A percentile compares a stretch with the other conserved stretches of the same genome.
phyloP scores from a whole-genome alignment of 2,329 filamentous ascomycete species.

The Trichoderma asperellum region DNA sequence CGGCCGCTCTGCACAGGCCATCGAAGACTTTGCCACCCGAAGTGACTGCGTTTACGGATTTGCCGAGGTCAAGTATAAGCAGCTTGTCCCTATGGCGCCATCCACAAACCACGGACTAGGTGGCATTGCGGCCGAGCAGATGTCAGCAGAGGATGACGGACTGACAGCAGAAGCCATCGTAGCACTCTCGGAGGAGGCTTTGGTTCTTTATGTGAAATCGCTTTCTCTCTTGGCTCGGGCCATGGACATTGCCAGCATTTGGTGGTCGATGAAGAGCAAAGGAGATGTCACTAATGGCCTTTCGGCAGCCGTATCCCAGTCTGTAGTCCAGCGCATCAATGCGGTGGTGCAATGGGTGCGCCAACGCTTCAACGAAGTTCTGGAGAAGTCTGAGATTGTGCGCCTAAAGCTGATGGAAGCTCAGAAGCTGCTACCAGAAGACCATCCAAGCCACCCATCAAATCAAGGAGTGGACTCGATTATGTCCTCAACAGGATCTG shows the following conservation, averaged over 20 bases:
- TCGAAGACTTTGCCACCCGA: slow-evolving; percentile 89
- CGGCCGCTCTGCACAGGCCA: slow-evolving; percentile 72
- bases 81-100: slow-evolving; percentile 86
- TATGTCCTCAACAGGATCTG: slow-evolving; percentile 62
- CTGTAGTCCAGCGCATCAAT: slow-evolving; percentile 75
- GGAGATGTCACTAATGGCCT: slow-evolving; percentile 55
- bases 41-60: slow-evolving; percentile 98
- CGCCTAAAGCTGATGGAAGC: slow-evolving; percentile 83
- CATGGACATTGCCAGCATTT: slow-evolving; percentile 91
- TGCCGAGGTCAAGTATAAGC: slow-evolving; percentile 97
- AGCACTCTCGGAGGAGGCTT: slow-evolving; percentile 86
- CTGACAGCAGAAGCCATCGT: slow-evolving; percentile 86
- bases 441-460: slow-evolving; percentile 83
- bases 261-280: slow-evolving; percentile 84
- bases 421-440: slow-evolving; percentile 78
- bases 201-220: slow-evolving; percentile 95
- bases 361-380: slow-evolving; percentile 90
- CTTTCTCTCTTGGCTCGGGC: slow-evolving; percentile 87
- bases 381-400: slow-evolving; percentile 96
- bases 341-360: slow-evolving; percentile 95
- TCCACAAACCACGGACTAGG: slow-evolving; percentile 74
- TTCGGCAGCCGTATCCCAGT: slow-evolving; percentile 50
- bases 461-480: slow-evolving; percentile 69
- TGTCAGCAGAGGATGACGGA: slow-evolving; percentile 66
- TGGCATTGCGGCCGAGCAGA: slow-evolving; percentile 59